Conservation (phyloP, 208 protist genomes). For the Trypanosoma mega region DNA sequence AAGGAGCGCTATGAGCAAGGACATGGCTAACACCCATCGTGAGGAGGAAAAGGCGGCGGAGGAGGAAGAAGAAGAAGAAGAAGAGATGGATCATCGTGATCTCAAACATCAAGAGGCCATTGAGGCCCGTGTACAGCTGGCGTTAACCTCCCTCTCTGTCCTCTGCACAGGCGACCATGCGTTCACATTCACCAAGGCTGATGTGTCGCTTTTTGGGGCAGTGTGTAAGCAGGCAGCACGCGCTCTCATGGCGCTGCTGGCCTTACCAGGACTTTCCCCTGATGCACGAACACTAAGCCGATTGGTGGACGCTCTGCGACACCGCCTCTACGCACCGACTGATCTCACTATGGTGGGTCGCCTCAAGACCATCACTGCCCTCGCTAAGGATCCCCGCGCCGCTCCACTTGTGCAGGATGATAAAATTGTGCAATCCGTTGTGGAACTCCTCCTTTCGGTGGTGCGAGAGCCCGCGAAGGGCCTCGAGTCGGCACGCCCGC, state of each 20-base stretch:
- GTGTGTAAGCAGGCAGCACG: conserved; percentile 41
- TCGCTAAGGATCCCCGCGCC: conserved; percentile 17
- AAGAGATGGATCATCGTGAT: not conserved
- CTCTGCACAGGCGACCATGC: conserved; percentile 21
- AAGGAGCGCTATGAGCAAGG: no score
- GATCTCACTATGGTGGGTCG: conserved; percentile 6
- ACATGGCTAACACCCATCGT: no score
- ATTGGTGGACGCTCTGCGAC: conserved; percentile 8
- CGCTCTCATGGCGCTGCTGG: conserved; percentile 24
- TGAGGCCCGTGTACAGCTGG: no score
- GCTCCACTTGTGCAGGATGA: conserved; percentile 20
- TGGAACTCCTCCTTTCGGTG: conserved; percentile 12
- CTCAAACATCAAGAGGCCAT: no score
- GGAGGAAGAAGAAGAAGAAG: not conserved
- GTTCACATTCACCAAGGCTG: conserved; percentile 6
- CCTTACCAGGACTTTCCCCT: not conserved
- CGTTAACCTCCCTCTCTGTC: conserved; percentile 13
- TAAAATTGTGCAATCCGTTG: not conserved
- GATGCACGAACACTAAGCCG: conserved; percentile 15
- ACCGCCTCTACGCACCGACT: not conserved
- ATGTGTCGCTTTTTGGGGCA: conserved; percentile 7
- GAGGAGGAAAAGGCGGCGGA: no score
- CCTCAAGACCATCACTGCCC: conserved; percentile 26
- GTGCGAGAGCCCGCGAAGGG: conserved; percentile 1
- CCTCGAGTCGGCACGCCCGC: conserved; percentile 7